Conservation (phyloP, 2,329 filamentous ascomycete species). For the Alternaria arbusti region DNA sequence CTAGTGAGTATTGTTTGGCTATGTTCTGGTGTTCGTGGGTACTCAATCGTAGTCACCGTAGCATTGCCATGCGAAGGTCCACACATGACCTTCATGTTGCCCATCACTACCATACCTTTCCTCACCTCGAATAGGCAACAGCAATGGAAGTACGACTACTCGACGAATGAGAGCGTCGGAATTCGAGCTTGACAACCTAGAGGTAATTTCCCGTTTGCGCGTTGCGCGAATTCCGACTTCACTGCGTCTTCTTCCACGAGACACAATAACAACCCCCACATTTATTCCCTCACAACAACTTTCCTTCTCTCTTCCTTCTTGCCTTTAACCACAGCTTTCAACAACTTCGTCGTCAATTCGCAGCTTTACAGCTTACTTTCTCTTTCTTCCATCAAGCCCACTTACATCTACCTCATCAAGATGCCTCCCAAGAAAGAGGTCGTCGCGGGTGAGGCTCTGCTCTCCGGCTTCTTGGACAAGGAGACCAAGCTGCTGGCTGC, state of each 20-base stretch:
- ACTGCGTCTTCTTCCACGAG: conserved; percentile 3
- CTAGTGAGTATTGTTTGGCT: too few species aligned
- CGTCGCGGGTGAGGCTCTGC: conserved; percentile 1
- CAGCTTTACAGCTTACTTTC: neutral
- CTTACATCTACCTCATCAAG: neutral
- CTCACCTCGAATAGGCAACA: neutral
- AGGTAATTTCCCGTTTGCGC: neutral
- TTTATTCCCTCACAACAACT: neutral
- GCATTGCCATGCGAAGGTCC: neutral
- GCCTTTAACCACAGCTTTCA: neutral
- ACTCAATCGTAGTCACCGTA: neutral
- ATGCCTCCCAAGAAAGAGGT: conserved; percentile 39
- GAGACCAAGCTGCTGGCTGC: conserved; percentile 42
- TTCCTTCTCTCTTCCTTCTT: neutral
- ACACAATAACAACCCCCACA: conserved; percentile 8
- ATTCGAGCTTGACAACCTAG: conserved; percentile 1
- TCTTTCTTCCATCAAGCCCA: neutral
- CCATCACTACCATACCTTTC: neutral
- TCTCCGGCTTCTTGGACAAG: conserved; percentile 30
- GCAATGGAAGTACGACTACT: neutral
- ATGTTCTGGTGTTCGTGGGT: too few species aligned
- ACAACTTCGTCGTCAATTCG: neutral
- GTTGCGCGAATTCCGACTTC: conserved; percentile 6
- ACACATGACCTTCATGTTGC: neutral
- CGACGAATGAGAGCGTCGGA: neutral